phyloP scores from a whole-genome alignment of 148 eudicot genomes.

The Vaccinium vitisidaea region DNA sequence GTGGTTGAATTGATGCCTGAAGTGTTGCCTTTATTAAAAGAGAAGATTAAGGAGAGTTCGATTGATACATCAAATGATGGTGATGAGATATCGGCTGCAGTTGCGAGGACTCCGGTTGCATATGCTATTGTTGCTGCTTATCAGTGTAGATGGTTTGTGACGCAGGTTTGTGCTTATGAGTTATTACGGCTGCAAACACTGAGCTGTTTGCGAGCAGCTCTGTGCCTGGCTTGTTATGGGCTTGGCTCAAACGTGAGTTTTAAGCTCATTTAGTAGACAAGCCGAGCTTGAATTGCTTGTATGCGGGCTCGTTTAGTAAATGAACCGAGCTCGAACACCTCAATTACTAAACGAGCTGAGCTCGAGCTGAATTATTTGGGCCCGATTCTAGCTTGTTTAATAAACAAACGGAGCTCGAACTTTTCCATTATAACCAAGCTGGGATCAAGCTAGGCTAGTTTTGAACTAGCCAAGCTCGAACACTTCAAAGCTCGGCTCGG shows the following conservation, averaged over 20 bases:
- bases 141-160: constrained; percentile 79
- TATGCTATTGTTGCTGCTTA: constrained; percentile 78
- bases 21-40: constrained; percentile 65
- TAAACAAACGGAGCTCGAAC: not conserved
- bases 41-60: constrained; percentile 66
- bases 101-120: constrained; percentile 70
- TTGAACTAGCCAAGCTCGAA: not conserved
- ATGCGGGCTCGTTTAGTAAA: not conserved
- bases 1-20: constrained; percentile 64
- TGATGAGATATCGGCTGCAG: constrained; percentile 70
- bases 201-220: not conserved
- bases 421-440: not conserved
- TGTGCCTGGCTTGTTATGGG: not conserved
- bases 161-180: constrained; percentile 51
- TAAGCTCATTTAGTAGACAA: not conserved
- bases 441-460: not conserved
- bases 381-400: no score
- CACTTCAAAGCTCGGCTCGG: not conserved
- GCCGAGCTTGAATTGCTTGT: not conserved
- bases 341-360: not conserved
- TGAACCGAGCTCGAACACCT: not conserved
- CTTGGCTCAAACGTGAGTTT: not conserved
- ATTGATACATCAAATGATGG: constrained; percentile 48
- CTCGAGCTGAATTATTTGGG: not conserved
- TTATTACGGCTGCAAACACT: not conserved